Conservation (phyloP, 108 stramenopile genomes). For the Fistulifera solaris region DNA sequence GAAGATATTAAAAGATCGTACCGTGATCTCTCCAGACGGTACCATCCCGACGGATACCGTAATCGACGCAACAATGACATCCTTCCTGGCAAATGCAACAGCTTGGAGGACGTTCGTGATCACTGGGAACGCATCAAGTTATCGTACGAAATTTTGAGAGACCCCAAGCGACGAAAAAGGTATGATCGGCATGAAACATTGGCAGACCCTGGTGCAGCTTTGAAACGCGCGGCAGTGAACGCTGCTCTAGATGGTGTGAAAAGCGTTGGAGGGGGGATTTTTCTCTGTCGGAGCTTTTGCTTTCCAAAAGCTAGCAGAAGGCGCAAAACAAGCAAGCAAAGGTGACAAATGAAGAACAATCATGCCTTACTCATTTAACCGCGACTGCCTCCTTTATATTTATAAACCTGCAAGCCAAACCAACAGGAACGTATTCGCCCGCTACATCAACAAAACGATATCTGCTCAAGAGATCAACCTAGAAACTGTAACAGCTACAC, state of each 20-base stretch:
- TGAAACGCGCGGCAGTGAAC: conserved; percentile 47
- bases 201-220: conserved; percentile 57
- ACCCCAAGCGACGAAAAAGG: conserved; percentile 31
- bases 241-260: conserved; percentile 32
- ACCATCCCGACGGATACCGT: conserved; percentile 51
- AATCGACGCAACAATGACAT: conserved; percentile 16
- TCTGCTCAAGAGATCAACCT: no score
- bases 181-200: conserved; percentile 57
- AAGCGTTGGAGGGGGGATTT: conserved; percentile 29
- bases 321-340: background rate
- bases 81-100: conserved; percentile 68
- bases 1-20: conserved; percentile 40
- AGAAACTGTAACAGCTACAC: no score
- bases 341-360: no score
- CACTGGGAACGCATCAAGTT: conserved; percentile 76
- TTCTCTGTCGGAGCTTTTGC: conserved; percentile 4
- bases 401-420: no score
- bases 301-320: background rate
- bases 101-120: conserved; percentile 55
- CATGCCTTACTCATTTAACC: no score
- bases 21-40: conserved; percentile 32
- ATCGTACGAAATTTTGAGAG: conserved; percentile 56
- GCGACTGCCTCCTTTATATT: no score
- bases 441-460: no score
- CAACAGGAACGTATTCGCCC: no score